These are phyloP conservation scores for Selenicereus undatus DNA, from an alignment of 148 eudicot species.

Conservation along the genomic window DNA sequence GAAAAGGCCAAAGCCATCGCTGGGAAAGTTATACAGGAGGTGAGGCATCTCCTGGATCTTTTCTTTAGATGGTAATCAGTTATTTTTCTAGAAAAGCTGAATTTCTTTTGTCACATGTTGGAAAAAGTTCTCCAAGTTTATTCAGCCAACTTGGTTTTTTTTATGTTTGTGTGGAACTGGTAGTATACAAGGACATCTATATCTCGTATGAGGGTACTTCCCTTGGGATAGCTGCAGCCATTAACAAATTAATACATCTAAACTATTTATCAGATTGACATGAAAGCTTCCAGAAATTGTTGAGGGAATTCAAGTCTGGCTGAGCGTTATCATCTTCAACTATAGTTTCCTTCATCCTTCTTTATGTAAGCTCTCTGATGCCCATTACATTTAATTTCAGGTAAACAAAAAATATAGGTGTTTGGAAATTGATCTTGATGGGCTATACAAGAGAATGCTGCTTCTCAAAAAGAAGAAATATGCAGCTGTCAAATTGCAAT, in stretches of 20 bases:
- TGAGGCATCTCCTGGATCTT: constrained; percentile 15
- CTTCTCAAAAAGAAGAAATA: constrained; percentile 98
- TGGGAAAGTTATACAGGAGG: constrained; percentile 89
- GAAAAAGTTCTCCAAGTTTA: neutral
- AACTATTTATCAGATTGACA: neutral
- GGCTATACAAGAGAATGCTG: constrained; percentile 92
- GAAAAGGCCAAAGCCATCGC: constrained; percentile 73
- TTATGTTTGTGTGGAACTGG: neutral
- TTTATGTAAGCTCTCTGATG: constrained; percentile 6
- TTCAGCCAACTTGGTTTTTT: neutral
- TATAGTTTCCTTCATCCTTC: neutral
- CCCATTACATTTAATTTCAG: constrained; percentile 29
- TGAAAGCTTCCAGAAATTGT: neutral
- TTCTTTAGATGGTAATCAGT: neutral
- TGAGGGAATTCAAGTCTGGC: neutral
- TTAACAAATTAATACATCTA: neutral
- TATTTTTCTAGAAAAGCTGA: neutral
- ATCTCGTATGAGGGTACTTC: neutral
- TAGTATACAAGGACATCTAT: neutral
- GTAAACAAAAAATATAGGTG: constrained; percentile 90
- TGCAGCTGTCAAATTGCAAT: constrained; percentile 91
- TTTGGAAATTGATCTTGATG: constrained; percentile 96
- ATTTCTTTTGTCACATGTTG: neutral
- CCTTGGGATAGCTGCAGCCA: neutral
- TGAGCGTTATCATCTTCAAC: neutral